Base-by-base conservation (phyloP, 2,329 filamentous ascomycete species). In the Torrubiellomyces zombiae region DNA sequence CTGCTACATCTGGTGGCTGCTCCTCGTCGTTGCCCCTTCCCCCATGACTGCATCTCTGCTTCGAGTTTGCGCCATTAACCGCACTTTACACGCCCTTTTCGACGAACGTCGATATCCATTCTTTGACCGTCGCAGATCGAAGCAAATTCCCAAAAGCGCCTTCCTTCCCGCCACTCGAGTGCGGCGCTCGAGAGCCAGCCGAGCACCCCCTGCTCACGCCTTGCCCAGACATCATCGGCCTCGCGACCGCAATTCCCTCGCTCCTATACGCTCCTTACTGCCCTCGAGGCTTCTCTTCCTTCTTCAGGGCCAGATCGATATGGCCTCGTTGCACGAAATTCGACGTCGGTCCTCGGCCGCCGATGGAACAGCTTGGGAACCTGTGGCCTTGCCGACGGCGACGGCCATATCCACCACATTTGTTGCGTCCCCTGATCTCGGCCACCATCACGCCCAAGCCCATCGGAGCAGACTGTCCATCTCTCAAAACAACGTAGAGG, bases 41-140 rank as follows among this genome's bases (percentile, higher is more conserved):
- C 43, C 41, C 55, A 65, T 65, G 60, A 59, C 53, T 40, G 49
- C 46, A 39, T 54, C 53, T 40, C 50, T 60, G 32, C 41, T 62
- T 30, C 48, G 51, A 43, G 47, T 60, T 35, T 63, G 59, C 43
- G 51, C 54, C 41, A 44, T 51, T 37, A 53, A 58, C 44, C 51
- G 55, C 39, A n/a, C n/a, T n/a, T 56, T 48, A 40, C 54, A 55
- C 38, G 49, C 47, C 45, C 39, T 51, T 44, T 47, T 61, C 41
- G 41, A 59, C 49, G 53, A 61, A 35, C 47, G 53, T 31, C 47
- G 47, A 35, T 51, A 51, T 34, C 40, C 58, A 35, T 50, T 48
- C 31, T 49, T 43, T 34, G 33, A 38, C 27, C 43, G 50, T 36
- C 40, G 51, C 35, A 36, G 50, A 40, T 55, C 50, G 50, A 51